Conservation (phyloP, 2,329 filamentous ascomycete genomes). For the Metarhizium guizhouense region DNA sequence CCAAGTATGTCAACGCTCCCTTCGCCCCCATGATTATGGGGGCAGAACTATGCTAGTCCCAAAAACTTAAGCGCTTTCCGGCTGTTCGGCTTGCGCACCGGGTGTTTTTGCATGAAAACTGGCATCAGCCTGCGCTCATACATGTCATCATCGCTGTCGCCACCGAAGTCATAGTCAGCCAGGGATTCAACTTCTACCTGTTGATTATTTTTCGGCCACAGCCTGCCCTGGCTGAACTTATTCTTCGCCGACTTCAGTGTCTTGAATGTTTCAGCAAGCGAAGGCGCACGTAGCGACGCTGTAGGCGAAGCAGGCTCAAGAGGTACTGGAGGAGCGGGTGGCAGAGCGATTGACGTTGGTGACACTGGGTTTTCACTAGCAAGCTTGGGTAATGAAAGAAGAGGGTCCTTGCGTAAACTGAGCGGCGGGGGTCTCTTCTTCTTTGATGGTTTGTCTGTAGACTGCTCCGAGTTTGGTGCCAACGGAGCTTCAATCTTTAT, state of each 20-base stretch:
- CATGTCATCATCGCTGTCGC: constrained; percentile 34
- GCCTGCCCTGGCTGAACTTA: constrained; percentile 19
- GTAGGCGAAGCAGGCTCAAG: constrained; percentile 5
- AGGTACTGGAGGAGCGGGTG: neutral
- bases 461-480: constrained; percentile 30
- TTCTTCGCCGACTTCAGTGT: constrained; percentile 21
- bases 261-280: constrained; percentile 13
- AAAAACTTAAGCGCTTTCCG: constrained; percentile 47
- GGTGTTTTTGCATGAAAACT: constrained; percentile 29
- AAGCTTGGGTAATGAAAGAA: constrained; percentile 21
- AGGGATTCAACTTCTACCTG: constrained; percentile 20
- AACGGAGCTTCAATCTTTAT: constrained; percentile 22
- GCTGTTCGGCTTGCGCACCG: constrained; percentile 30
- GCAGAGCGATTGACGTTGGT: constrained; percentile 4
- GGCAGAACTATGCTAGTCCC: constrained; percentile 31
- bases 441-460: constrained; percentile 10
- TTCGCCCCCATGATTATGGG: neutral
- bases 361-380: constrained; percentile 13
- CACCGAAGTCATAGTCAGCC: constrained; percentile 25
- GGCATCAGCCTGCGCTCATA: constrained; percentile 47
- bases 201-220: constrained; percentile 13
- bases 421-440: constrained; percentile 18
- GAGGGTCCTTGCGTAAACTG: constrained; percentile 12
- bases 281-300: constrained; percentile 6
- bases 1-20: neutral